phyloP scores from a whole-genome alignment of 768 basidiomycete species.

The Cubamyces lactineus region DNA sequence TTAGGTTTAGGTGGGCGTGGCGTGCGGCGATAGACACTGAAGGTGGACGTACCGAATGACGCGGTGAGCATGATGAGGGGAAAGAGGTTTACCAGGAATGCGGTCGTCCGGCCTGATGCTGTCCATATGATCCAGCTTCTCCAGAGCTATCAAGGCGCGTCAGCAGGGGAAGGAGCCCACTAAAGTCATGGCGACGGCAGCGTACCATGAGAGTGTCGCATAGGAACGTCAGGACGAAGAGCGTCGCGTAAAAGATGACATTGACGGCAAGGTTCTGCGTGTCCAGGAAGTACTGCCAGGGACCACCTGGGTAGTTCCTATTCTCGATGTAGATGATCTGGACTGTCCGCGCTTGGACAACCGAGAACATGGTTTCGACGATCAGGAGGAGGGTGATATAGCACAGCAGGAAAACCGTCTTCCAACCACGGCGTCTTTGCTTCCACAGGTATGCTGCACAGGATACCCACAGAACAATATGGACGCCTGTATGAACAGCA shows the following conservation, averaged over 20 bases:
- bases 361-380: constrained; percentile 43
- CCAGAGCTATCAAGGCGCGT: constrained; percentile 8
- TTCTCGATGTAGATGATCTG: constrained; percentile 31
- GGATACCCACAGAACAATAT: constrained; percentile 41
- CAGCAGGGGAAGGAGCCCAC: background rate
- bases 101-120: constrained; percentile 13
- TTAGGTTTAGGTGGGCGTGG: background rate
- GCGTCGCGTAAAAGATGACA: constrained; percentile 46
- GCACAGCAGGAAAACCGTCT: constrained; percentile 39
- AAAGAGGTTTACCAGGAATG: constrained; percentile 11
- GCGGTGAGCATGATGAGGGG: constrained; percentile 22
- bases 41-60: constrained; percentile 16
- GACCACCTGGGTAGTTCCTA: constrained; percentile 38
- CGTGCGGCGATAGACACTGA: background rate
- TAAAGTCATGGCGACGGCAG: too few relatives aligned
- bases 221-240: constrained; percentile 48
- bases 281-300: constrained; percentile 48
- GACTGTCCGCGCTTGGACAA: constrained; percentile 45
- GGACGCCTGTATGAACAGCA: constrained; percentile 35
- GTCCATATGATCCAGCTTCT: constrained; percentile 24
- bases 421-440: constrained; percentile 34
- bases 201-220: constrained; percentile 48
- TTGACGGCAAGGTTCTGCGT: constrained; percentile 46
- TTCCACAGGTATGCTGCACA: constrained; percentile 45
- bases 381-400: constrained; percentile 44